A percentile compares a stretch with the other conserved stretches of the same genome.
These are phyloP conservation scores for Wickerhamiella dianesei DNA, from an alignment of 805 yeast species.

Conservation along the genomic window DNA sequence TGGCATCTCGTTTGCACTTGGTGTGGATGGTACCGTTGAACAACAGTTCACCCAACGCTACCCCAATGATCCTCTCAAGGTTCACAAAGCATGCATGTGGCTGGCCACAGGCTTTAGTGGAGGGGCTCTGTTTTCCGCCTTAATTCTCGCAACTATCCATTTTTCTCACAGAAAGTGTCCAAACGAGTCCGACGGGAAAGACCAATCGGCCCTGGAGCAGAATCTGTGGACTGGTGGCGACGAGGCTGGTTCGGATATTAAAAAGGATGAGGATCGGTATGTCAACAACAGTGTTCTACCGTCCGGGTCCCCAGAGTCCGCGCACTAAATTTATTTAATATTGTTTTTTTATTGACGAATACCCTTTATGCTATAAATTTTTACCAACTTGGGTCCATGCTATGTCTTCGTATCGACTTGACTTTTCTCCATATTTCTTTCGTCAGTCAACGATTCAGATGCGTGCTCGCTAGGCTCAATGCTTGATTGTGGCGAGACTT, in stretches of 20 bases:
- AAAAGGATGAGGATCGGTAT: too few relatives aligned
- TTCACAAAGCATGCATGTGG: slow-evolving; percentile 46
- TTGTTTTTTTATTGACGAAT: too few relatives aligned
- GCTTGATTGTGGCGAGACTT: not conserved
- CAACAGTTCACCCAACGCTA: slow-evolving; percentile 26
- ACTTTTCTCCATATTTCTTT: not conserved
- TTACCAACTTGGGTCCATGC: too few relatives aligned
- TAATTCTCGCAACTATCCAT: not conserved
- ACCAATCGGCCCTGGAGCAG: too few relatives aligned
- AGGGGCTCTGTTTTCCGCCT: slow-evolving; percentile 27
- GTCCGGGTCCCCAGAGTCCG: too few relatives aligned
- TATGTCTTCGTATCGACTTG: too few relatives aligned
- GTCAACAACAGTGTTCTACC: too few relatives aligned
- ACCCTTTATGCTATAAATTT: too few relatives aligned
- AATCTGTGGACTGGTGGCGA: too few relatives aligned
- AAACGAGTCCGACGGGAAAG: too few relatives aligned
- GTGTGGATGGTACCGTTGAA: slow-evolving; percentile 56
- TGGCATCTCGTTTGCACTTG: slow-evolving; percentile 54
- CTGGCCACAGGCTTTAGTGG: slow-evolving; percentile 50
- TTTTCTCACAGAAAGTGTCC: not conserved
- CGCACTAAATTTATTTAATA: too few relatives aligned
- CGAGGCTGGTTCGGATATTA: too few relatives aligned
- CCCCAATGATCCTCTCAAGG: slow-evolving; percentile 24
- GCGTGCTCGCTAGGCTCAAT: not conserved
- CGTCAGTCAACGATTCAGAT: not conserved